Conservation (phyloP, 2,329 filamentous ascomycete species). For the Penicillium sp. region DNA sequence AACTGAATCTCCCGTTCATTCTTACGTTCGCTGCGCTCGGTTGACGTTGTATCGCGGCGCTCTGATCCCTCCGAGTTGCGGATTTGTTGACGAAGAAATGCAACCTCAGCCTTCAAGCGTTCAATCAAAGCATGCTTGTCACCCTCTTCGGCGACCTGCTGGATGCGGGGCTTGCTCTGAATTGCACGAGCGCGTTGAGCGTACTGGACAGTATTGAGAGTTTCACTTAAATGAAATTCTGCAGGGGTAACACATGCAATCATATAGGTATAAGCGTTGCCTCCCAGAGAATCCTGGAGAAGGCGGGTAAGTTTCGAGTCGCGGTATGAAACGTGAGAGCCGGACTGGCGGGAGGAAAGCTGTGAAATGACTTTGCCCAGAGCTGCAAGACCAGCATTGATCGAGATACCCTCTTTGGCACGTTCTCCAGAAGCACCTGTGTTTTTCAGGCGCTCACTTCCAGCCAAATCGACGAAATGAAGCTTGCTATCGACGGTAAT, state of each 20-base stretch:
- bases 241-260: conserved; percentile 97
- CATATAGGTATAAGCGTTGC: conserved; percentile 99
- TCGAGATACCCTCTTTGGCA: conserved; percentile 94
- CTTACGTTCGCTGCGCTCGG: conserved; percentile 75
- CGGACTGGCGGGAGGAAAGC: conserved; percentile 83
- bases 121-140: conserved; percentile 96
- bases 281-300: conserved; percentile 93
- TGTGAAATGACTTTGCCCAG: conserved; percentile 98
- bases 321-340: conserved; percentile 93
- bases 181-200: conserved; percentile 94
- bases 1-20: conserved; percentile 86
- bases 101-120: conserved; percentile 87
- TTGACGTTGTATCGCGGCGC: conserved; percentile 59
- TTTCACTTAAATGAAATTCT: conserved; percentile 97
- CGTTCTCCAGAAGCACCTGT: conserved; percentile 93
- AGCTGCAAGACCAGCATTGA: conserved; percentile 93
- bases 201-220: conserved; percentile 95
- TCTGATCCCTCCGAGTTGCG: conserved; percentile 75
- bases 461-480: conserved; percentile 96
- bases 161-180: conserved; percentile 95
- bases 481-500: conserved; percentile 97
- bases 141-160: conserved; percentile 83
- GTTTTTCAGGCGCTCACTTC: conserved; percentile 95
- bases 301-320: conserved; percentile 96
- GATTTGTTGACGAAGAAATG: conserved; percentile 92